Evolutionary conservation across 345 rosid genomes (phyloP), one percentile per base, ranked within the genome.

Genomic region (Ailanthus altissimus): DNA sequence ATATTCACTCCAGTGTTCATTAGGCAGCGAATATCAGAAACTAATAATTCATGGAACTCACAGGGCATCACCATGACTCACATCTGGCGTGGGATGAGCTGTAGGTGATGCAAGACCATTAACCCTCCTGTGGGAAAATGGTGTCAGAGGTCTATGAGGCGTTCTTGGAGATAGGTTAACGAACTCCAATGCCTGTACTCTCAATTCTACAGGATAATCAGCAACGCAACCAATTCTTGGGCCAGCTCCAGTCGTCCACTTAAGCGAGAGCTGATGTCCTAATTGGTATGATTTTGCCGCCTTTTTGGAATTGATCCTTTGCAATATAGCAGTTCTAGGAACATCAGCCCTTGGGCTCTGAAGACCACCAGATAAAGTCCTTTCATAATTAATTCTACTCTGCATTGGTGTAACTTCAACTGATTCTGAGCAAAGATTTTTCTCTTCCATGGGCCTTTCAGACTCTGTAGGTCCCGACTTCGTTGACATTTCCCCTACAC

Each of bases 201-300:
- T 84, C 49, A 95, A 81, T 78, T 92, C 87, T 6, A 82, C 74
- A 0, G 99, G 97, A 78, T 93, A 95, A 82, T 95, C 99, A 1
- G 97, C 98, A 59, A 91, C 90, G 73, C 99, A 95, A 20, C 94
- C 98, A 15, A 89, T 88, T 74, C 94, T 86, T 25, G 97, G 98
- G 59, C 97, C 94, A 15, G 89, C 94, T 46, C 97, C 94, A 0
- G 94, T 89, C 18, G 97, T 84, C 98, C 98, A 94, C 81, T 88
- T 91, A 67, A 83, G 86, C 11, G 94, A 78, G 65, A 94, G 83
- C 67, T 94, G 97, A 81, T 91, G 89, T 45, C 97, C 97, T 70
- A 94, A 76, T 66, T 93, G 94, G 62, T 89, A 87, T 14, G 93
- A 91, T 67, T 82, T 83, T 0, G 81, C 84, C 3, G 81, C 88